Evolutionary conservation across 352 stramenopile genomes (phyloP), one percentile per base, ranked within the genome.

Genomic region (Phytophthora sp.): DNA sequence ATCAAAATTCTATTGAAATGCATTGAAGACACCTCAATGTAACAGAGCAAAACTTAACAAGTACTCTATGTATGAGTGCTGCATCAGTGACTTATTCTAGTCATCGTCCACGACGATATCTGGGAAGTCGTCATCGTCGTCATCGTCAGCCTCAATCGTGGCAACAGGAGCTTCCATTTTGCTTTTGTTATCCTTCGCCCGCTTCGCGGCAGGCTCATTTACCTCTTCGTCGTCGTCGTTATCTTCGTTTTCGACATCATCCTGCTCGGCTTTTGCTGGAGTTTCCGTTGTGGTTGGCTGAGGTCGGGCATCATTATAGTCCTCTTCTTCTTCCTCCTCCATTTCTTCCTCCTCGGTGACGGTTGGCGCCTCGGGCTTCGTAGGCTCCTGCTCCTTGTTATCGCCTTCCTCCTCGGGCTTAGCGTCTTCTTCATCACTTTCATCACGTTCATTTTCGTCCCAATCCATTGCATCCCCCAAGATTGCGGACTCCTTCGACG

Each of bases 71-170:
- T 12, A 26, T 38, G 37, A 28, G 23, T 43, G 21, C 20, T 54
- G 11, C 20, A 21, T 18, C 32, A 34, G 28, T 15, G n/a, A n/a
- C n/a, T n/a, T n/a, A n/a, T 0, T 62, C 57, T 72, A 76, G 15
- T 86, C 74, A 46, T 94, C 84, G 53, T 89, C 83, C 37, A 83
- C 74, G 10, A 95, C 81, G 55, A 95, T 95, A 43, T 95, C 84
- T 1, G 87, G 87, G 56, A 95, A 93, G 51, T 94, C 84, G 27
- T 90, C 82, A 42, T 92, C 83, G 32, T 91, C 82, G 13, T 75
- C 53, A 3, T 77, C 64, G 35, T 71, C 53, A n/a, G 57, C 44
- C 13, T 70, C 53, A 12, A 60, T 45, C 12, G 60, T 66, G 42
- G 37, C 54, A n/a, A 56, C 53, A 57, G 31, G 15, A 28, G 18